phyloP scores from a whole-genome alignment of 2,329 filamentous ascomycete species.

The Neoarthrinium moseri region DNA sequence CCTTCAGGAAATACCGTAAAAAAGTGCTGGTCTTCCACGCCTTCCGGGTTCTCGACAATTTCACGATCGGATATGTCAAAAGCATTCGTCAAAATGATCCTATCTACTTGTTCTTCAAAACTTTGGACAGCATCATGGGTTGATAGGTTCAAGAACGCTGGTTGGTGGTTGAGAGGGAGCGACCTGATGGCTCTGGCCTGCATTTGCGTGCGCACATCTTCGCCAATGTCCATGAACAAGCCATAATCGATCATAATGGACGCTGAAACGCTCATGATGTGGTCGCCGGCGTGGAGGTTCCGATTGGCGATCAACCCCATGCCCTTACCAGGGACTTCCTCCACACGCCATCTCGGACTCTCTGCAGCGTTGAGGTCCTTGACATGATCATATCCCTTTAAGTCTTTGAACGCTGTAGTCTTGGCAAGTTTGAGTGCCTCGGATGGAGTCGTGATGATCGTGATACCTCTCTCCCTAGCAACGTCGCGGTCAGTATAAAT shows the following conservation, averaged over 20 bases:
- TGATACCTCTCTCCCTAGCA: slow-evolving; percentile 5
- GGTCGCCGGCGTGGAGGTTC: slow-evolving; percentile 23
- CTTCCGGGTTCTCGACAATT: slow-evolving; percentile 18
- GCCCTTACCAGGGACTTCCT: slow-evolving; percentile 28
- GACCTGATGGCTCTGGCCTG: slow-evolving; percentile 22
- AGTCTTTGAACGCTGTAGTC: slow-evolving; percentile 25
- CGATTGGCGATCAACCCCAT: slow-evolving; percentile 28
- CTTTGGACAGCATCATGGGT: slow-evolving; percentile 17
- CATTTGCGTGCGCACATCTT: slow-evolving; percentile 19
- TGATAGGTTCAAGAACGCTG: slow-evolving; percentile 25
- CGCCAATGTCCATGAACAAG: slow-evolving; percentile 18
- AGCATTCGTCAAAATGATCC: slow-evolving; percentile 31
- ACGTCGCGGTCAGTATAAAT: slow-evolving; percentile 5
- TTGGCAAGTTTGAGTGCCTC: slow-evolving; percentile 28
- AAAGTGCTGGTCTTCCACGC: slow-evolving; percentile 22
- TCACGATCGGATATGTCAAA: slow-evolving; percentile 18
- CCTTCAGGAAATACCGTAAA: slow-evolving; percentile 30
- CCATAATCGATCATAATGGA: slow-evolving; percentile 30
- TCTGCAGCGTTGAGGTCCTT: slow-evolving; percentile 22
- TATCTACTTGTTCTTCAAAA: slow-evolving; percentile 21
- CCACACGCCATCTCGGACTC: slow-evolving; percentile 29
- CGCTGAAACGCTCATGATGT: slow-evolving; percentile 27
- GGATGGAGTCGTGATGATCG: slow-evolving; percentile 21
- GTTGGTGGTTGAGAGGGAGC: slow-evolving; percentile 20
- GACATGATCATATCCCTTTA: slow-evolving; percentile 24